Base-by-base conservation (phyloP, 1,284 basidiomycete species). In the Cutaneotrichosporon spelunceum region DNA sequence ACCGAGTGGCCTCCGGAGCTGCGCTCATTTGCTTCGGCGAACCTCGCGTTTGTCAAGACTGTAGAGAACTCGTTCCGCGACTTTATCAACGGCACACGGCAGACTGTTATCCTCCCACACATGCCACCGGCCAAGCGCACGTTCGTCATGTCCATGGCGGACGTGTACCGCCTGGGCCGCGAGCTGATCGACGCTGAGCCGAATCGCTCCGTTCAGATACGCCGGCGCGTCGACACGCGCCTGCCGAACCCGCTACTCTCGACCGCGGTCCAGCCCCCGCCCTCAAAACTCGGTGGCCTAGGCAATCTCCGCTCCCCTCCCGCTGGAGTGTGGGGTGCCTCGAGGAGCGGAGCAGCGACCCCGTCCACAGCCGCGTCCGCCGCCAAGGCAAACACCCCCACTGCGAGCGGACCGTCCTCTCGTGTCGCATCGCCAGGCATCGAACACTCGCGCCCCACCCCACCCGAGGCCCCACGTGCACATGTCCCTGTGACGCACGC, bases 161-260 rank as follows among this genome's bases (percentile, higher is more conserved):
- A 83, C 24, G 80, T 88, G 2, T 93, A 94, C 72, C 83, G 88
- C n/a, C 85, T 93, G 74, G 88, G 89, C 66, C 85, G 87, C 0
- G 85, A 88, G 70, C 85, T 92, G 81, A 85, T 93, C 24, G 91
- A 93, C 73, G 87, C 88, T 69, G 91, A 93, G 69, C 91, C 91
- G 0, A 83, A 89, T 71, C 82, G 71, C 59, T 70, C 89, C 66
- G 88, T 93, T 1, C 88, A 91, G 73, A 84, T 94, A 56, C 81
- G 90, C 49, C 84, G 90, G 11, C 84, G 90, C 24, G 79, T 91
- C 52, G 91, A 94, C 74, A 88, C 90, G 0, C 85, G 90, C 23
- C 79, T 90, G 2, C 91, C 91, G 0, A 75, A 71, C 1, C 89
- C 89, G 0, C 79, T 87, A 3, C 82, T 94, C 5, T 90, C 89